Conservation (phyloP, 1,284 basidiomycete genomes). For the Sutorius eximius region DNA sequence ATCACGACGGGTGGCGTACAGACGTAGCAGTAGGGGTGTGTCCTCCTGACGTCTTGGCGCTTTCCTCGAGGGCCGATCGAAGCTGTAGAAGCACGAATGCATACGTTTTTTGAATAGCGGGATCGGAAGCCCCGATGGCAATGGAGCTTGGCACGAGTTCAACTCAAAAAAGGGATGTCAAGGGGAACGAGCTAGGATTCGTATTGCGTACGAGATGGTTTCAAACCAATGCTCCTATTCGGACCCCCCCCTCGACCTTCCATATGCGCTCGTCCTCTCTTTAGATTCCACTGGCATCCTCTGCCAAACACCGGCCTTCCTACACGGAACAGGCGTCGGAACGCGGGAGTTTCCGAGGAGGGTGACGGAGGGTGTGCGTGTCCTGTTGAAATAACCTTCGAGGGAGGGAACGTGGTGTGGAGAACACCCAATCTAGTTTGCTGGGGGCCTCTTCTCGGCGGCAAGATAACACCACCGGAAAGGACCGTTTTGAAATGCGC, state of each 20-base stretch:
- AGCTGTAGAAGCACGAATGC: constrained; percentile 14
- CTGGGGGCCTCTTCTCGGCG: constrained; percentile 7
- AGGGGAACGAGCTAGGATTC: constrained; percentile 7
- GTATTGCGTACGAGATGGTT: constrained; percentile 15
- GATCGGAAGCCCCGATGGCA: constrained; percentile 33
- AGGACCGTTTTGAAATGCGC: constrained; percentile 26
- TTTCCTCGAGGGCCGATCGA: constrained; percentile 24
- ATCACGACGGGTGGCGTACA: constrained; percentile 13
- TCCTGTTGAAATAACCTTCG: constrained; percentile 30
- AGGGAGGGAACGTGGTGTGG: constrained; percentile 36
- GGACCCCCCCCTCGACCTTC: constrained; percentile 13
- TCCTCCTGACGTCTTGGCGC: constrained; percentile 12
- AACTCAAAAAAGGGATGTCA: constrained; percentile 22
- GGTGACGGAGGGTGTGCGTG: background rate
- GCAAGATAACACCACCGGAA: constrained; percentile 26
- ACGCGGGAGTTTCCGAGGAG: constrained; percentile 26
- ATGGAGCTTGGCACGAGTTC: constrained; percentile 28
- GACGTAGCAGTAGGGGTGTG: background rate
- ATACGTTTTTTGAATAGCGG: constrained; percentile 22
- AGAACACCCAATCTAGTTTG: constrained; percentile 18
- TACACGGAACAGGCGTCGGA: constrained; percentile 17
- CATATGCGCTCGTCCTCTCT: constrained; percentile 17
- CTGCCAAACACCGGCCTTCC: constrained; percentile 13
- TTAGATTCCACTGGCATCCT: constrained; percentile 8
- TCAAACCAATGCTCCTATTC: constrained; percentile 16